Conservation (phyloP, 2,329 filamentous ascomycete genomes). For the Neocatenulostroma microsporum region DNA sequence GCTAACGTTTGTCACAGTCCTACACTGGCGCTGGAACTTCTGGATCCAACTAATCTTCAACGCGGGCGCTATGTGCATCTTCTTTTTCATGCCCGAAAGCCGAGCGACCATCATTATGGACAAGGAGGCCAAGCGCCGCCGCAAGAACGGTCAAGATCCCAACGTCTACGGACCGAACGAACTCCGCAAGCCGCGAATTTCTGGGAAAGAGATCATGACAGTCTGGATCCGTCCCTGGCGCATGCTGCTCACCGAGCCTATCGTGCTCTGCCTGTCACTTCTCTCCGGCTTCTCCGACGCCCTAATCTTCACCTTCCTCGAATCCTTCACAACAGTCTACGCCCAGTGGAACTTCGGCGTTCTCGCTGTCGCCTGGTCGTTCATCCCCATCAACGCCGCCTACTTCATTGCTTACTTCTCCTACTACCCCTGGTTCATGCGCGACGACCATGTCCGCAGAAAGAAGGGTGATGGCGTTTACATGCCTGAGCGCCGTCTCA, state of each 20-base stretch:
- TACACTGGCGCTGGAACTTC: slow-evolving; percentile 69
- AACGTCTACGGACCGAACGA: slow-evolving; percentile 68
- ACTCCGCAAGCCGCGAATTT: slow-evolving; percentile 38
- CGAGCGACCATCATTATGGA: slow-evolving; percentile 69
- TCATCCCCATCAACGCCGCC: slow-evolving; percentile 52
- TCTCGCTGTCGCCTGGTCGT: slow-evolving; percentile 51
- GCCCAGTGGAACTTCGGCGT: slow-evolving; percentile 53
- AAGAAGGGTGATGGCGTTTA: slow-evolving; percentile 37
- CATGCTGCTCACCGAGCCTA: slow-evolving; percentile 67
- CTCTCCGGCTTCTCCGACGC: slow-evolving; percentile 66
- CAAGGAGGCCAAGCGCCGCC: slow-evolving; percentile 61
- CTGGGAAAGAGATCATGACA: slow-evolving; percentile 34
- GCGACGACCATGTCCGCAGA: slow-evolving; percentile 40
- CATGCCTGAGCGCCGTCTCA: slow-evolving; percentile 56
- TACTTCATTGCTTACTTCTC: slow-evolving; percentile 55
- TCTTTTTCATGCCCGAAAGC: slow-evolving; percentile 67
- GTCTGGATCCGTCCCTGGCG: slow-evolving; percentile 48
- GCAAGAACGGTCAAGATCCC: slow-evolving; percentile 34
- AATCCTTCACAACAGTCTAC: slow-evolving; percentile 62
- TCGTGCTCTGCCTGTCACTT: slow-evolving; percentile 61
- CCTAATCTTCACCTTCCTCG: slow-evolving; percentile 69
- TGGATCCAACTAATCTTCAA: slow-evolving; percentile 86
- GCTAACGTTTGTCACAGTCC: slow-evolving; percentile 28
- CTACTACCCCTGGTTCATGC: slow-evolving; percentile 53
- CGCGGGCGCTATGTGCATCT: slow-evolving; percentile 56